A percentile compares a stretch with the other conserved stretches of the same genome.
These are phyloP conservation scores for Paramecium caudatum DNA, from an alignment of 73 alveolate species.

Conservation along the genomic window DNA sequence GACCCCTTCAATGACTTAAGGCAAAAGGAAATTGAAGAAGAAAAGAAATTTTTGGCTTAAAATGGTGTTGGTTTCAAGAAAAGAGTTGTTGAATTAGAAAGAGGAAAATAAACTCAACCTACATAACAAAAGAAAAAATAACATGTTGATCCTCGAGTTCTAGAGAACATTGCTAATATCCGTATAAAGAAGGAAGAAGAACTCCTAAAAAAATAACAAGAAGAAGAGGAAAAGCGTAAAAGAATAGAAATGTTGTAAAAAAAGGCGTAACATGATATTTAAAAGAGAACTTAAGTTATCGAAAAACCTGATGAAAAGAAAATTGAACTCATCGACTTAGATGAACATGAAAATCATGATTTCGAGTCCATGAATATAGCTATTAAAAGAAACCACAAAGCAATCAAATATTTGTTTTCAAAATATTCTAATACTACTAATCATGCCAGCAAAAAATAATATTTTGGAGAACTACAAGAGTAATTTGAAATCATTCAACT, in stretches of 20 bases:
- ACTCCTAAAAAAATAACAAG: constrained; percentile 35
- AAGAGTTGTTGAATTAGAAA: constrained; percentile 48
- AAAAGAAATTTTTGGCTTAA: constrained; percentile 50
- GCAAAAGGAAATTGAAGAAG: constrained; percentile 54
- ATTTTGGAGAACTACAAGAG: constrained; percentile 54
- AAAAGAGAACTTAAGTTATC: constrained; percentile 5
- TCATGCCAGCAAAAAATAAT: constrained; percentile 45
- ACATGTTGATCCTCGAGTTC: constrained; percentile 65
- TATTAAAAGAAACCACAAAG: constrained; percentile 66
- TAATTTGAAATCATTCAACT: constrained; percentile 1
- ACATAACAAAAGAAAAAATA: constrained; percentile 26
- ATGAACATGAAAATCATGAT: constrained; percentile 63
- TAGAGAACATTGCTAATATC: constrained; percentile 68
- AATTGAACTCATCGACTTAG: constrained; percentile 57
- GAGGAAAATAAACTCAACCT: constrained; percentile 19
- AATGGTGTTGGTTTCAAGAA: constrained; percentile 63
- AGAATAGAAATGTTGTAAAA: constrained; percentile 34
- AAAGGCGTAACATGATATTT: constrained; percentile 57
- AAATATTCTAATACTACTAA: constrained; percentile 72
- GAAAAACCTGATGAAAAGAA: constrained; percentile 31
- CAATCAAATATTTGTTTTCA: constrained; percentile 68
- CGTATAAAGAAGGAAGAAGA: constrained; percentile 75
- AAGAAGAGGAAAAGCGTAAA: constrained; percentile 67
- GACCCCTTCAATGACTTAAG: constrained; percentile 48
- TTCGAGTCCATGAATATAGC: constrained; percentile 59